Evolutionary conservation across 768 basidiomycete genomes (phyloP).

Genomic region (Hypsizygus marmoreus): DNA sequence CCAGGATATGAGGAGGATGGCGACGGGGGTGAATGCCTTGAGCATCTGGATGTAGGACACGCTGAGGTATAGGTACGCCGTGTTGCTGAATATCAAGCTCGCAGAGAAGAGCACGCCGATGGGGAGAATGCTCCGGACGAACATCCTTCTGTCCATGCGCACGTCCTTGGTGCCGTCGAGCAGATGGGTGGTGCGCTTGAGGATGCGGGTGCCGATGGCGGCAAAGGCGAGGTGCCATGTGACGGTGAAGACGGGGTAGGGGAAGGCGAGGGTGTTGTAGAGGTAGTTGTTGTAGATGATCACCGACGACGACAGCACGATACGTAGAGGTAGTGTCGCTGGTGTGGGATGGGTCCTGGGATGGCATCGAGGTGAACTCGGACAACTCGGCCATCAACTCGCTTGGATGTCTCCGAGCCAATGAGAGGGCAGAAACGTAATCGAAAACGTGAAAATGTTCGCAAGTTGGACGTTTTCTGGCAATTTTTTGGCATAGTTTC

Average conservation of each 20-base stretch:
- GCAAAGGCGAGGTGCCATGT: conserved; percentile 83
- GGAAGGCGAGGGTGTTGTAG: conserved; percentile 82
- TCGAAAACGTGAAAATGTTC: no score
- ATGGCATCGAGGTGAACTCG: no score
- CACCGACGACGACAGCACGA: conserved; percentile 82
- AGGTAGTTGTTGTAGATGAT: conserved; percentile 96
- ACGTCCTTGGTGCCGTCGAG: conserved; percentile 81
- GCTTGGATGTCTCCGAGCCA: no score
- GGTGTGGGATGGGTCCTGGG: no score
- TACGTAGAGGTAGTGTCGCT: conserved; percentile 94
- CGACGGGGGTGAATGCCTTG: conserved; percentile 90
- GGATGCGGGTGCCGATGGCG: conserved; percentile 82
- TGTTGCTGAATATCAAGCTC: conserved; percentile 87
- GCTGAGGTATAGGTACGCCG: conserved; percentile 87
- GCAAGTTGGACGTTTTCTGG: no score
- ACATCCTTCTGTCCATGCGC: conserved; percentile 77
- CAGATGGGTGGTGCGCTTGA: conserved; percentile 79
- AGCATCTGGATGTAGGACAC: conserved; percentile 98
- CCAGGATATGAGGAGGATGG: conserved; percentile 94
- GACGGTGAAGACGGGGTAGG: conserved; percentile 90
- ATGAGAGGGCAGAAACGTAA: no score
- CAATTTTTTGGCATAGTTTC: no score
- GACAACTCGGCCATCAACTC: no score
- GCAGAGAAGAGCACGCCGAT: conserved; percentile 94
- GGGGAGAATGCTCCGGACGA: conserved; percentile 84